Evolutionary conservation across 768 basidiomycete species (phyloP), one percentile per base, ranked within the genome.

Genomic region (Tricholoma terreum): DNA sequence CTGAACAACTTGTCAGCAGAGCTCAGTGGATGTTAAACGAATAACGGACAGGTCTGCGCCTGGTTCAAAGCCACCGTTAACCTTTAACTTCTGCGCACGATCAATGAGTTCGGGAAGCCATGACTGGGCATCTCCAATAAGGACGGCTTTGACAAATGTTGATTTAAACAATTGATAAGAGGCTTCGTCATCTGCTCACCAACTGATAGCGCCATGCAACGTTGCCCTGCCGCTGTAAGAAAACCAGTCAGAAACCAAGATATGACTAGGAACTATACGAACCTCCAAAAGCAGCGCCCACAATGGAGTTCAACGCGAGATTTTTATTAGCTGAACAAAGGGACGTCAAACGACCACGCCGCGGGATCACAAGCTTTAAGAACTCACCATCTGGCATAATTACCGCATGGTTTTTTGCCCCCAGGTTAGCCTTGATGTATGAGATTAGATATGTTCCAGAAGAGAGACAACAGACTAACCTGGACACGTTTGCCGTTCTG

Each of bases 341-440:
- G 0, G 27, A 54, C 6, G 58, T n/a, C 35, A 31, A 38, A 50
- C 8, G 30, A 40, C n/a, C n/a, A n/a, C n/a, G n/a, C n/a, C n/a
- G n/a, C n/a, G n/a, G 46, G 38, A 56, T 27, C 54, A 7, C 27
- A 15, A 38, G 27, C 21, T 5, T 38, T 30, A 21, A 31, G 9
- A 19, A 66, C 80, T 55, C 59, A 95, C 94, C 92, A 72, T 97
- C 94, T 17, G 93, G 90, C 92, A 96, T 94, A 63, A 96, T 70
- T 12, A 96, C 82, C 15, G 87, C 92, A 71, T 96, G 94, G 65
- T 96, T 98, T 77, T 99, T 99, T 27, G 96, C 96, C n/a, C 96
- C 96, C 72, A 98, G 73, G 51, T 79, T 82, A 6, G 78, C 77
- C 78, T 79, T 54, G n/a, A 40, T 33, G 35, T 6, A n/a, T 9